A percentile compares a stretch with the other conserved stretches of the same genome.
Evolutionary conservation across 2,329 filamentous ascomycete species (phyloP).

Genomic region (Celoporthe dispersa): DNA sequence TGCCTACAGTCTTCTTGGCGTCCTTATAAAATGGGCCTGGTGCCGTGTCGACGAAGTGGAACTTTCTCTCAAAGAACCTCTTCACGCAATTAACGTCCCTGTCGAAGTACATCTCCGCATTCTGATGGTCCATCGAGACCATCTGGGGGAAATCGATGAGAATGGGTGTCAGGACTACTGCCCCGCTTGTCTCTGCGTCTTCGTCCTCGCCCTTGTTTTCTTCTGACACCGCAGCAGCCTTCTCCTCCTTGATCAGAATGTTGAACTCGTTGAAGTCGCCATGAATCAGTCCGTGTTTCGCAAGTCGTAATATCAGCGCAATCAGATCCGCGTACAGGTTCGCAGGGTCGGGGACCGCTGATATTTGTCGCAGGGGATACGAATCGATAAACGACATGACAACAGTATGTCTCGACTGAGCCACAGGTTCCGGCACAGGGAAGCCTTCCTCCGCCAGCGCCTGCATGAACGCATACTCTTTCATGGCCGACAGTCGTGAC

Average conservation of each 20-base stretch:
- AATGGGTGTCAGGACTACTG: slow-evolving; percentile 70
- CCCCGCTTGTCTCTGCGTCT: slow-evolving; percentile 28
- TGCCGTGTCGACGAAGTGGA: slow-evolving; percentile 82
- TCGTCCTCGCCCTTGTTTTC: slow-evolving; percentile 46
- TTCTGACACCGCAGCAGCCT: slow-evolving; percentile 38
- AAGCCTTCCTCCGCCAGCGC: slow-evolving; percentile 84
- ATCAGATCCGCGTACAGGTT: slow-evolving; percentile 92
- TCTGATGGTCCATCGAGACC: slow-evolving; percentile 90
- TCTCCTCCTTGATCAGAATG: slow-evolving; percentile 84
- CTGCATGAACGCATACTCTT: slow-evolving; percentile 94
- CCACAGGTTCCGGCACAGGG: slow-evolving; percentile 83
- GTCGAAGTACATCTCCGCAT: slow-evolving; percentile 97
- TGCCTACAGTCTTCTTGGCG: slow-evolving; percentile 73
- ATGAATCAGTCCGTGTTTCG: slow-evolving; percentile 88
- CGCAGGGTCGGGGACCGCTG: slow-evolving; percentile 80
- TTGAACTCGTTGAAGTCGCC: slow-evolving; percentile 99
- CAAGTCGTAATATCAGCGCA: slow-evolving; percentile 80
- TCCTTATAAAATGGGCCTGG: slow-evolving; percentile 86
- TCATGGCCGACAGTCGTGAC: slow-evolving; percentile 87
- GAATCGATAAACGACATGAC: slow-evolving; percentile 95
- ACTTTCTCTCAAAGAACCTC: slow-evolving; percentile 87
- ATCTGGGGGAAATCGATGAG: slow-evolving; percentile 99
- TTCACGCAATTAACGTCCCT: slow-evolving; percentile 95
- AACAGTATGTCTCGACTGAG: slow-evolving; percentile 92
- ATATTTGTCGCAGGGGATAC: slow-evolving; percentile 87